Evolutionary conservation across 108 stramenopile species (phyloP), one percentile per base, ranked within the genome.

Genomic region (Asterionellopsis glacialis): DNA sequence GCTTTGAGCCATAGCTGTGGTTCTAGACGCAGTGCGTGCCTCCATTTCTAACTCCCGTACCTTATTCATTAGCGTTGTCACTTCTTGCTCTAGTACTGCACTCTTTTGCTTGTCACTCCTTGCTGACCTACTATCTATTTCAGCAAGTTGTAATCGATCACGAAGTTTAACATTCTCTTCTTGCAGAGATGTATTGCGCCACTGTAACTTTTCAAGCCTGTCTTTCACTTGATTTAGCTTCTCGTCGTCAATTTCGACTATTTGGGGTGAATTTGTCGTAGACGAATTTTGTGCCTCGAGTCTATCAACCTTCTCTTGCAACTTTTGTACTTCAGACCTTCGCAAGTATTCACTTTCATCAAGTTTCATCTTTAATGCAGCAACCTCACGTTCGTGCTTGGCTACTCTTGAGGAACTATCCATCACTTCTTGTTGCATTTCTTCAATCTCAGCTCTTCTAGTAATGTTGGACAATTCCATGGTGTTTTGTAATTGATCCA

Each of bases 381-480:
- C 49, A 23, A 88, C 81, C 52, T 91, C 82, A 14, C 84, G 84
- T 41, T 88, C 90, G 23, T 84, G 74, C 55, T 67, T 74, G 16
- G 72, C 68, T 9, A 74, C 62, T 27, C 67, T 70, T 6, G 70
- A 56, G 38, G 84, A 77, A 39, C 80, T 59, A 21, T 84, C 79
- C 73, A 88, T 78, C 48, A 92, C 25, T 41, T 92, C 91, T 61
- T 87, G 80, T 48, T 92, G 80, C 69, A 92, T 76, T 23, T 86
- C 87, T 68, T 92, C 91, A n/a, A 88, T 74, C 62, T 88, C 85
- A n/a, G 81, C 85, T 51, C 87, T 79, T 38, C 91, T 68, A 51
- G 66, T 74, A 18, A 74, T 41, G 7, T 79, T 72, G 11, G 81
- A 67, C 11, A 66, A 73, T 54, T 82, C 83, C 91, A 92, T 88